Conservation (phyloP, 2,329 filamentous ascomycete species). For the Lasiodiplodia sp. region DNA sequence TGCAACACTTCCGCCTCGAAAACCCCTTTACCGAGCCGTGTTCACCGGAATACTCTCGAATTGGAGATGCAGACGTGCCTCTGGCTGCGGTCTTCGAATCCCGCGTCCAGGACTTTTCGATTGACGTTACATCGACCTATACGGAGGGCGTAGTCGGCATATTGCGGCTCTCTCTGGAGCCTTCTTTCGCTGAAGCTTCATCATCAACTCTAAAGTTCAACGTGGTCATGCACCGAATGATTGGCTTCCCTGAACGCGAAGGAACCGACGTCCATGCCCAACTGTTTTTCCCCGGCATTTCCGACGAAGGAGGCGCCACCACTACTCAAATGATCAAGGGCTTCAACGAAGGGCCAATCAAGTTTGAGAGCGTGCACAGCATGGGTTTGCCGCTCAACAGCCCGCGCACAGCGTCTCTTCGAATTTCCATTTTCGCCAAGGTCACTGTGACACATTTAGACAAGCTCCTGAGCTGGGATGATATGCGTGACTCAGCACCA, state of each 20-base stretch:
- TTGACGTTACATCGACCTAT: conserved; percentile 91
- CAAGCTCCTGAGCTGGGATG: conserved; percentile 97
- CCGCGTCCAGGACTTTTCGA: conserved; percentile 88
- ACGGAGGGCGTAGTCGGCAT: conserved; percentile 91
- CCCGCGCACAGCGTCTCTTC: conserved; percentile 75
- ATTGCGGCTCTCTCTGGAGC: conserved; percentile 88
- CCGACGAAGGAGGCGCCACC: conserved; percentile 83
- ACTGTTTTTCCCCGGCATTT: conserved; percentile 91
- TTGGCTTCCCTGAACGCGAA: conserved; percentile 94
- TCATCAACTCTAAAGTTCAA: conserved; percentile 96
- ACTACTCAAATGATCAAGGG: conserved; percentile 94
- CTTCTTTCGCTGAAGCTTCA: conserved; percentile 90
- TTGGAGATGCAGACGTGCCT: conserved; percentile 93
- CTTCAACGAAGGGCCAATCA: conserved; percentile 90
- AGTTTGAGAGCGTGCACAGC: conserved; percentile 97
- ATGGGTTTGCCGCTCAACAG: conserved; percentile 90
- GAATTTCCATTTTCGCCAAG: conserved; percentile 90
- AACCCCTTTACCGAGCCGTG: conserved; percentile 93
- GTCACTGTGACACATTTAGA: conserved; percentile 94
- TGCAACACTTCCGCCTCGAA: conserved; percentile 88
- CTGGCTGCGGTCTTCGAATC: conserved; percentile 93
- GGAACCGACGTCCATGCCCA: conserved; percentile 96
- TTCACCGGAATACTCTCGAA: conserved; percentile 89
- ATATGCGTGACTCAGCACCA: conserved; percentile 82
- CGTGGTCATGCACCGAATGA: conserved; percentile 95